A percentile compares a stretch with the other conserved stretches of the same genome.
These are phyloP conservation scores for Ogataea chonburiensis DNA, from an alignment of 805 yeast species.

Conservation along the genomic window DNA sequence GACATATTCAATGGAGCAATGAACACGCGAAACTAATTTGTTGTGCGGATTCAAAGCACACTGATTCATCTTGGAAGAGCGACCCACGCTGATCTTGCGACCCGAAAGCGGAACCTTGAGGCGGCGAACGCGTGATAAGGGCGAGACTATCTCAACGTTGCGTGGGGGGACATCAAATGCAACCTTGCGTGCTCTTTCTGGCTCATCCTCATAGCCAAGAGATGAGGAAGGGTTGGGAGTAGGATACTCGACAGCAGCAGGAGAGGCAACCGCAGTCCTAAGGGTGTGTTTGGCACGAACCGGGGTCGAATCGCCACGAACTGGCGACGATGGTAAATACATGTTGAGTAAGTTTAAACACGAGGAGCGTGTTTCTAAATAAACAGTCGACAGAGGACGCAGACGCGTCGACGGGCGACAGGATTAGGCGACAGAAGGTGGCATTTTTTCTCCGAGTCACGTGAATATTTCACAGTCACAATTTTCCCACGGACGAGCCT, in stretches of 20 bases:
- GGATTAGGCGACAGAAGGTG: not conserved
- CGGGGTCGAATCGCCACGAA: conserved; percentile 13
- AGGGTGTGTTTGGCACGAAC: conserved; percentile 6
- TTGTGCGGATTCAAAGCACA: conserved; percentile 46
- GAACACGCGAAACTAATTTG: conserved; percentile 66
- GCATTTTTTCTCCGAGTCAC: not conserved
- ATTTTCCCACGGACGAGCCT: not conserved
- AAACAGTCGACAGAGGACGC: conserved; percentile 11
- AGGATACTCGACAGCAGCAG: conserved; percentile 44
- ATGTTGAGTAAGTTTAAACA: conserved; percentile 6
- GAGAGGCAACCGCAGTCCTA: not conserved
- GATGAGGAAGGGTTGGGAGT: conserved; percentile 74
- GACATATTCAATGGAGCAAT: conserved; percentile 51
- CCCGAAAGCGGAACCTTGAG: conserved; percentile 43
- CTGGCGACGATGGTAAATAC: conserved; percentile 37
- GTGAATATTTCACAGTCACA: conserved; percentile 9
- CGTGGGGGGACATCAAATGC: conserved; percentile 18
- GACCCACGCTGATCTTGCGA: conserved; percentile 50
- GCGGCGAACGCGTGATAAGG: conserved; percentile 36
- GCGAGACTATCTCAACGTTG: conserved; percentile 30
- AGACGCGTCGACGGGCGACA: conserved; percentile 11
- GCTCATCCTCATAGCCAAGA: conserved; percentile 33
- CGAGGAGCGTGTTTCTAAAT: conserved; percentile 15
- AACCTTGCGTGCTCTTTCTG: conserved; percentile 13
- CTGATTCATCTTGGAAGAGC: conserved; percentile 63